Evolutionary conservation across 129 eudicot genomes (phyloP), one percentile per base, ranked within the genome.

Genomic region (Artemisia annua): DNA sequence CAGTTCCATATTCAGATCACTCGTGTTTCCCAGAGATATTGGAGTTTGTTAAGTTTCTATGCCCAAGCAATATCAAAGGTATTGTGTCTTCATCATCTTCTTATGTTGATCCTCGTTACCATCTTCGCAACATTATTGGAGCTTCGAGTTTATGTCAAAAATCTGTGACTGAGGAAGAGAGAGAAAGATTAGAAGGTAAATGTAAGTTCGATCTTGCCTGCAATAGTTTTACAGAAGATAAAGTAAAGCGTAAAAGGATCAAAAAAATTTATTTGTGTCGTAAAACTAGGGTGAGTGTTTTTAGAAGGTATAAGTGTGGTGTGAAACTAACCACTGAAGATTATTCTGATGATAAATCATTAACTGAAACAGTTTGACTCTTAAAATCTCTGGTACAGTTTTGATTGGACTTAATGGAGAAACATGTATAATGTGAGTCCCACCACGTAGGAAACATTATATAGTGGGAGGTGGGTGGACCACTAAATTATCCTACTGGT

Each of bases 61-160:
- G 78, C 71, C 98, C 98, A 28, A 54, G 26, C 54, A 79, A 83
- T 62, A 66, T 92, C 54, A 92, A 82, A 80, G 96, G 96, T 59
- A 92, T 89, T 11, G 96, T 92, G 69, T 89, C 96, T 46, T 85
- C 91, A 43, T 85, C 91, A 43, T 69, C 86, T 5, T 80, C 76
- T 72, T 83, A 85, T 72, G 79, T 87, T 74, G 88, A 92, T 48
- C 96, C 98, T 22, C 72, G 78, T 78, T 89, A 83, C 80, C 88
- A 85, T 75, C 88, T 92, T 67, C 85, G 80, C 65, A 76, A 85
- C 73, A 78, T 92, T 50, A 83, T 87, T 67, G 84, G 96, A 68
- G 53, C 79, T 8, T 76, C 81, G 28, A 74, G 71, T 48, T 59
- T 76, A 63, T 54, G 30, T 75, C 75, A 48, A 73, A 82, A 85